Evolutionary conservation across 192 early-diverging fungal species (phyloP), one percentile per base, ranked within the genome.

Genomic region (Coemansia aciculifera): DNA sequence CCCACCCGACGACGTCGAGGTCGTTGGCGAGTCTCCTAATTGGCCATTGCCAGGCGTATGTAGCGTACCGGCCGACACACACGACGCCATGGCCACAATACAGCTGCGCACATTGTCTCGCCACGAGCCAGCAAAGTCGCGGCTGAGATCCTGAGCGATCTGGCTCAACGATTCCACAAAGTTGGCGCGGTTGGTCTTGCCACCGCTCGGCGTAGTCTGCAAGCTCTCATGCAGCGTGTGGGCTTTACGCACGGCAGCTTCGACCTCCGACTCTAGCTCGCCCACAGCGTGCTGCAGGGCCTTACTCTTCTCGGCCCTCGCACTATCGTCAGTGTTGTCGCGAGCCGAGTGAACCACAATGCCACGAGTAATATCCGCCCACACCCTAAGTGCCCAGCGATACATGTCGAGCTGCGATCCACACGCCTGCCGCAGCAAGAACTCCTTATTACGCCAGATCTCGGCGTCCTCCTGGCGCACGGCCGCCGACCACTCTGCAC

Each of bases 341-440:
- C 27, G 15, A 34, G 38, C 29, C 3, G 52, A 36, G 27, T 23
- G 13, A 0, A 29, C 39, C 11, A 37, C 67, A 34, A 69, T 32
- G 13, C 49, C 37, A 48, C 65, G 64, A 6, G 76, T 60, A 2
- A 71, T 44, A 19, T 67, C 68, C 29, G 64, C 59, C 79, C 79
- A 82, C 32, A 73, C 54, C 34, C 51, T 66, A 10, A 52, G 31
- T 1, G 68, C 79, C 74, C 79, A 82, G 39, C 49, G 19, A 37
- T 61, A 46, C 21, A 77, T 64, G 42, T 70, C 43, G 49, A 77
- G 38, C 71, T 82, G 79, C 5, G 73, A 56, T 42, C 73, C 70
- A 34, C 66, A 72, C 8, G 67, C 42, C 64, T 75, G 69, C 2
- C 74, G 39, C 52, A 81, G 23, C 27, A 62, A 57, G 59, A 59